Percentiles rank a stretch among this genome's conserved stretches.
These are phyloP conservation scores for Tolypocladium endophyticum DNA, from an alignment of 2,329 filamentous ascomycete species.

Conservation along the genomic window DNA sequence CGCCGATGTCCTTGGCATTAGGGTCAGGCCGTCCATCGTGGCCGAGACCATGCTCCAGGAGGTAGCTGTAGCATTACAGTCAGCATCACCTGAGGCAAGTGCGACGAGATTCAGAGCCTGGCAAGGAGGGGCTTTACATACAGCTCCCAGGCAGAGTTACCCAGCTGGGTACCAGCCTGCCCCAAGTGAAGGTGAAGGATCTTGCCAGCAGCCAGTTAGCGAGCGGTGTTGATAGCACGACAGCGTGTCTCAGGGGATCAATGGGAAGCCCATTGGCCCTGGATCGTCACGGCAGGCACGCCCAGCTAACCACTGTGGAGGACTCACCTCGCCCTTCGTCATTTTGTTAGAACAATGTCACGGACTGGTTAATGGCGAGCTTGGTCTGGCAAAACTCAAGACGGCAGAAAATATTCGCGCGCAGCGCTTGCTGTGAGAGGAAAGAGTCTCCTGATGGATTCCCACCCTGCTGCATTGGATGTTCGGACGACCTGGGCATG, in stretches of 20 bases:
- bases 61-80: conserved; percentile 41
- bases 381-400: conserved; percentile 10
- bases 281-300: not conserved
- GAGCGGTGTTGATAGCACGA: not conserved
- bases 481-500: not conserved
- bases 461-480: conserved; percentile 6
- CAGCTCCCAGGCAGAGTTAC: conserved; percentile 69
- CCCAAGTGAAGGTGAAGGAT: conserved; percentile 55
- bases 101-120: not conserved
- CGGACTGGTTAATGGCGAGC: conserved; percentile 9
- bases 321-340: conserved; percentile 49
- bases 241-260: conserved; percentile 1
- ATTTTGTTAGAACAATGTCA: conserved; percentile 25
- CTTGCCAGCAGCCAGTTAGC: conserved; percentile 22
- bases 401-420: conserved; percentile 18
- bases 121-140: conserved; percentile 33
- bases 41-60: conserved; percentile 61
- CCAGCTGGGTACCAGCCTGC: conserved; percentile 64
- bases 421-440: conserved; percentile 21
- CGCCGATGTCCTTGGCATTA: conserved; percentile 46
- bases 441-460: conserved; percentile 22
- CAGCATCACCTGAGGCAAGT: conserved; percentile 4
- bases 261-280: not conserved
- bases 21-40: conserved; percentile 54
- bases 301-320: not conserved